Evolutionary conservation across 768 basidiomycete species (phyloP).

Genomic region (Boletellus emodensis): DNA sequence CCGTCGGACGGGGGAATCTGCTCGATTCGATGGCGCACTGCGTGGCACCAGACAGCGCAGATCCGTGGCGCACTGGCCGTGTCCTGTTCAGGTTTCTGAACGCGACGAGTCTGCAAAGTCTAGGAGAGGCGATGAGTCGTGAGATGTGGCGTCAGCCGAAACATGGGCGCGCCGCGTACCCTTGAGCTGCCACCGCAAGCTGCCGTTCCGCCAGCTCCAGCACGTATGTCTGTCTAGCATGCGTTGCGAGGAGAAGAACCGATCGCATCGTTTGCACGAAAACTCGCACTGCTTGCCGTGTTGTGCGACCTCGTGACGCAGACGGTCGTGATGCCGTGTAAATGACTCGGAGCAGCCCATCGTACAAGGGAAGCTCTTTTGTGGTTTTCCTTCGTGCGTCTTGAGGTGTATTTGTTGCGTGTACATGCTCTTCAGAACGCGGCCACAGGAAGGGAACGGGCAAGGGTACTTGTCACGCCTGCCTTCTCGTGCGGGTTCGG

Average conservation of each 20-base stretch:
- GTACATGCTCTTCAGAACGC: background rate
- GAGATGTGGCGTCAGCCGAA: too few species aligned
- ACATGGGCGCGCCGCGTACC: background rate
- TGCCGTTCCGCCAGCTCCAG: background rate
- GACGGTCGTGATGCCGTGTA: constrained; percentile 1
- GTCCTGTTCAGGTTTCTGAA: background rate
- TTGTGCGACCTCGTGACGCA: constrained; percentile 1
- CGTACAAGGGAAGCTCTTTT: background rate
- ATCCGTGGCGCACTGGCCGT: too few species aligned
- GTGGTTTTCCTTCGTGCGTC: background rate
- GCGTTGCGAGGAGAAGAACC: constrained; percentile 4
- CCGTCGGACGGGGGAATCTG: too few species aligned
- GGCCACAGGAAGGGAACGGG: background rate
- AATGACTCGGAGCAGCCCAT: constrained; percentile 2
- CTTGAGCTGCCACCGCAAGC: background rate
- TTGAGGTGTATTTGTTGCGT: constrained; percentile 1
- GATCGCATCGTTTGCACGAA: background rate
- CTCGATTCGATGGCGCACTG: too few species aligned
- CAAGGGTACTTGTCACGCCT: constrained; percentile 1
- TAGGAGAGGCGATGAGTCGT: background rate
- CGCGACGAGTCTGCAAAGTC: background rate
- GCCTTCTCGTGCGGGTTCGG: background rate
- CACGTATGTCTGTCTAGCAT: constrained; percentile 5
- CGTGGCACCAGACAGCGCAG: too few species aligned
- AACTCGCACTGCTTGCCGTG: constrained; percentile 5